Percentiles rank a stretch among this genome's conserved stretches.
Conservation (phyloP, 192 early-diverging fungal species). For the Kickxella alabastrina region DNA sequence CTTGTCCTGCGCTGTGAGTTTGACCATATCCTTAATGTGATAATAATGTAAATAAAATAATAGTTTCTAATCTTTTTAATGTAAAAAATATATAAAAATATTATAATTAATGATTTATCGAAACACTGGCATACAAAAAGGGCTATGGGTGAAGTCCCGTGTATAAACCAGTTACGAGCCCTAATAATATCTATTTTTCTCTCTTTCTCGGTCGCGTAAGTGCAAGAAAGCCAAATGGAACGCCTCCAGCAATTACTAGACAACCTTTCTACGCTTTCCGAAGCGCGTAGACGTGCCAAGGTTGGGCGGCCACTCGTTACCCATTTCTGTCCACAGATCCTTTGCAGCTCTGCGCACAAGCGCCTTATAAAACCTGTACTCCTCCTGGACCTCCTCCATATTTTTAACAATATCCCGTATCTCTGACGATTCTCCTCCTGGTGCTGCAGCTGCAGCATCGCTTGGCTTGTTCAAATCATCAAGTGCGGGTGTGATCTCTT, state of each 20-base stretch:
- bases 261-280: conserved; percentile 39
- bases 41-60: not conserved
- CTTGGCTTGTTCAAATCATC: no score
- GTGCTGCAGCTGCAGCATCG: not conserved
- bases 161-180: no score
- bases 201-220: no score
- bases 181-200: no score
- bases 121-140: not conserved
- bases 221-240: no score
- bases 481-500: no score
- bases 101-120: not conserved
- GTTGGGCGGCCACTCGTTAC: conserved; percentile 47
- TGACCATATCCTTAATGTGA: conserved; percentile 10
- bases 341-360: conserved; percentile 36
- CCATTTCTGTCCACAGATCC: conserved; percentile 40
- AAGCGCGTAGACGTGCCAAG: conserved; percentile 29
- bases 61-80: not conserved
- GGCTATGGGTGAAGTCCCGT: no score
- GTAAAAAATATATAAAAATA: not conserved
- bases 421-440: not conserved
- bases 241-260: no score
- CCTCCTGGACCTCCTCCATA: conserved; percentile 39
- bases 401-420: conserved; percentile 14
- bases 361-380: conserved; percentile 22
- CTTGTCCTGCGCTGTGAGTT: conserved; percentile 21